Evolutionary conservation across 208 protist genomes (phyloP).

Genomic region (Balamuthia mandrillaris): DNA sequence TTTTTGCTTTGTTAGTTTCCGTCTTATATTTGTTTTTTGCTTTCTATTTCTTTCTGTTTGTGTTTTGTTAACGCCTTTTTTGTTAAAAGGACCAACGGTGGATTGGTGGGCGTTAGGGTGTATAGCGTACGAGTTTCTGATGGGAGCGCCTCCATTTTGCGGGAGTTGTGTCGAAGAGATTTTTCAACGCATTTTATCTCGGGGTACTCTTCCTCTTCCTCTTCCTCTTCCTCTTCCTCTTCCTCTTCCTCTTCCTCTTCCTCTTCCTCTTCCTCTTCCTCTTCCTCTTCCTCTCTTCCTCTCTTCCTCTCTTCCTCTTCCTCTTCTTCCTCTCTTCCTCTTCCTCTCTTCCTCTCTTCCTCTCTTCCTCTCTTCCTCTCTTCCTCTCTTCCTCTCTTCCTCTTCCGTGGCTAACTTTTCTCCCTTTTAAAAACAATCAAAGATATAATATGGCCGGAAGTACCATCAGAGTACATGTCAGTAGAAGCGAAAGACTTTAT

Average conservation of each 20-base stretch:
- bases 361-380: background rate
- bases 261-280: no score
- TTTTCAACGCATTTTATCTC: conserved; percentile 70
- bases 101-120: conserved; percentile 77
- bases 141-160: conserved; percentile 74
- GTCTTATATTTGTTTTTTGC: no score
- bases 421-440: no score
- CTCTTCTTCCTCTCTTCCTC: no score
- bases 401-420: background rate
- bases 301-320: no score
- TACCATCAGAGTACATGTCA: background rate
- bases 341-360: no score
- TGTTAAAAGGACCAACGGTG: conserved; percentile 43
- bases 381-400: no score
- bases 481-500: background rate
- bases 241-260: no score
- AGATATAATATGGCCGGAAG: background rate
- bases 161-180: conserved; percentile 71
- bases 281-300: no score
- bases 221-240: background rate
- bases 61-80: no score
- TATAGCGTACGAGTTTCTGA: conserved; percentile 72
- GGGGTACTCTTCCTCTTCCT: background rate
- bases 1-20: background rate
- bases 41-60: no score